Conservation (phyloP, 306 rosid species). For the Urtica urens region DNA sequence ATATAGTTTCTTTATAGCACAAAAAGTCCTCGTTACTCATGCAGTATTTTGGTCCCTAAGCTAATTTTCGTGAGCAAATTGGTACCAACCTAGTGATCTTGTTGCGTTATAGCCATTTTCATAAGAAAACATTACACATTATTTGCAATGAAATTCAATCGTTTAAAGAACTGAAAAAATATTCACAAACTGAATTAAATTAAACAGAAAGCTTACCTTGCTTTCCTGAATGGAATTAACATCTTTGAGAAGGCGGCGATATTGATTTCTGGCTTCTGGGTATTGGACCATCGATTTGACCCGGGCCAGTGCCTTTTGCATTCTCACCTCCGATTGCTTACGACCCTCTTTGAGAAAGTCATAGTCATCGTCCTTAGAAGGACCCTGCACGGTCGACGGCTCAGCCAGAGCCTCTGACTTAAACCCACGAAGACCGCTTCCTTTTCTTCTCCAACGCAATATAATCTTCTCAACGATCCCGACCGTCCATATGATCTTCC, state of each 20-base stretch:
- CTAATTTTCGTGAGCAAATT: too few species aligned
- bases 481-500: constrained; percentile 62
- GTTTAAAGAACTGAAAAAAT: too few species aligned
- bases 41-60: too few species aligned
- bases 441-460: constrained; percentile 78
- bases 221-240: constrained; percentile 49
- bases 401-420: constrained; percentile 44
- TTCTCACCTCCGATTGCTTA: constrained; percentile 71
- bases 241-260: constrained; percentile 58
- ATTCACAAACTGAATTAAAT: too few species aligned
- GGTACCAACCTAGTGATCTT: too few species aligned
- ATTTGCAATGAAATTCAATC: too few species aligned
- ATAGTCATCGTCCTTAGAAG: constrained; percentile 42
- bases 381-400: constrained; percentile 26
- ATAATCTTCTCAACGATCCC: constrained; percentile 82
- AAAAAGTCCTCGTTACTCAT: too few species aligned
- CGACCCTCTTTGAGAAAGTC: constrained; percentile 69
- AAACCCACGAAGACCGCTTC: constrained; percentile 84
- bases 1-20: neutral
- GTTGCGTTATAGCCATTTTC: too few species aligned
- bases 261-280: constrained; percentile 89
- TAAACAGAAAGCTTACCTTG: constrained; percentile 74
- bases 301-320: constrained; percentile 76
- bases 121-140: too few species aligned
- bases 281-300: constrained; percentile 88